These are phyloP conservation scores for Anthostomella pinea DNA, from an alignment of 2,329 filamentous ascomycete species.

Conservation along the genomic window DNA sequence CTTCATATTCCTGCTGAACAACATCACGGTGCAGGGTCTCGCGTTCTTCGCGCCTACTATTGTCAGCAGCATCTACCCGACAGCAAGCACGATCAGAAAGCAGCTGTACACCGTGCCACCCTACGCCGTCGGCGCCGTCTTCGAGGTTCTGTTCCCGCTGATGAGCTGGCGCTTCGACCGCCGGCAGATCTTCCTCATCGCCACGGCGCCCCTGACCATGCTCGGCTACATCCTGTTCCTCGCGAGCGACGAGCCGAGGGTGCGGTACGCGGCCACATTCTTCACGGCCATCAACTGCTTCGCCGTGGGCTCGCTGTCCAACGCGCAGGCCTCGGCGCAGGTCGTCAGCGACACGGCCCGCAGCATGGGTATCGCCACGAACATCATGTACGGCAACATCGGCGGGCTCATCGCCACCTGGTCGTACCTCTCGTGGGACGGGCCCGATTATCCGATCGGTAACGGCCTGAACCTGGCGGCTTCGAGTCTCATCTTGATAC, in stretches of 20 bases:
- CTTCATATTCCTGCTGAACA: slow-evolving; percentile 28
- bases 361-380: slow-evolving; percentile 62
- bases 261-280: slow-evolving; percentile 69
- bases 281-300: slow-evolving; percentile 65
- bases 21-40: slow-evolving; percentile 67
- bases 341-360: slow-evolving; percentile 69
- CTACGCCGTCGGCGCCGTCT: slow-evolving; percentile 66
- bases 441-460: slow-evolving; percentile 65
- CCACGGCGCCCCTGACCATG: slow-evolving; percentile 62
- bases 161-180: slow-evolving; percentile 59
- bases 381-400: slow-evolving; percentile 72
- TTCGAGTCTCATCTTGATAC: slow-evolving; percentile 48
- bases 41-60: slow-evolving; percentile 71
- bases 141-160: slow-evolving; percentile 60
- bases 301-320: slow-evolving; percentile 60
- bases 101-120: slow-evolving; percentile 71
- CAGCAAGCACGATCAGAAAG: slow-evolving; percentile 54
- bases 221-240: slow-evolving; percentile 70
- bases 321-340: slow-evolving; percentile 67
- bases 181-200: slow-evolving; percentile 59
- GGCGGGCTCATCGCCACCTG: slow-evolving; percentile 66
- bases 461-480: slow-evolving; percentile 68
- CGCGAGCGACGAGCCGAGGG: slow-evolving; percentile 46
- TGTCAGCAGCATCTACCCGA: slow-evolving; percentile 64
- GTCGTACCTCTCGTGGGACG: slow-evolving; percentile 62